Evolutionary conservation across 2,329 filamentous ascomycete genomes (phyloP), one percentile per base, ranked within the genome.

Genomic region (Fusarium nematophilum): DNA sequence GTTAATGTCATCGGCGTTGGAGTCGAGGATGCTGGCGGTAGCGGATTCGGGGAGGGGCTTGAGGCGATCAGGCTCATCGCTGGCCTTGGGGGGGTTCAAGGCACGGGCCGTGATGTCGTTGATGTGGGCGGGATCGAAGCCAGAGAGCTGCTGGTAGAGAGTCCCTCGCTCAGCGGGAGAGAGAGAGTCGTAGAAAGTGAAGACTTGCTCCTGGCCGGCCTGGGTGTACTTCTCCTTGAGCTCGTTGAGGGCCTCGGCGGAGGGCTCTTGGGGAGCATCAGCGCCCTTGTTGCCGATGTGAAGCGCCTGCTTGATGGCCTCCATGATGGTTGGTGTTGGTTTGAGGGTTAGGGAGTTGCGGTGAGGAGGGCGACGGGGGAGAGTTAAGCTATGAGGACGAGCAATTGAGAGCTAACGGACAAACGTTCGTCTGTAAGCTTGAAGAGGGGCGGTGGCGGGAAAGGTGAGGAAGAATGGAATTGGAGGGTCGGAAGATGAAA

Each of bases 11-110:
- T 87, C 85, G 44, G 88, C 76, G 69, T 90, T 86, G 57, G 93
- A 96, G 78, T 98, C 94, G 74, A 98, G 87, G 69, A 97, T 92
- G 54, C 93, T 97, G 45, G 93, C 95, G 40, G 88, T 92, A 42
- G 92, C 92, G 53, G 89, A 88, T 39, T 92, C 89, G 62, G 95
- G 95, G 18, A 99, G 87, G 46, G 94, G 94, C 77, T 97, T 92
- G 72, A 98, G 87, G 27, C 76, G 76, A 56, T 79, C 82, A 50
- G 82, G 76, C 55, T 78, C 77, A 59, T 83, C 79, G 58, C 87
- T 82, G 54, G 86, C 79, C 70, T 89, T 84, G 59, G 90, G 86
- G 25, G 93, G 91, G 79, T 93, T 86, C 63, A 98, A 83, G 57
- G 93, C 92, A 74, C 86, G 88, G 66, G 94, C 81, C 71, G 91